Evolutionary conservation across 257 asterid species (phyloP).

Genomic region (Scutellaria baicalensis): DNA sequence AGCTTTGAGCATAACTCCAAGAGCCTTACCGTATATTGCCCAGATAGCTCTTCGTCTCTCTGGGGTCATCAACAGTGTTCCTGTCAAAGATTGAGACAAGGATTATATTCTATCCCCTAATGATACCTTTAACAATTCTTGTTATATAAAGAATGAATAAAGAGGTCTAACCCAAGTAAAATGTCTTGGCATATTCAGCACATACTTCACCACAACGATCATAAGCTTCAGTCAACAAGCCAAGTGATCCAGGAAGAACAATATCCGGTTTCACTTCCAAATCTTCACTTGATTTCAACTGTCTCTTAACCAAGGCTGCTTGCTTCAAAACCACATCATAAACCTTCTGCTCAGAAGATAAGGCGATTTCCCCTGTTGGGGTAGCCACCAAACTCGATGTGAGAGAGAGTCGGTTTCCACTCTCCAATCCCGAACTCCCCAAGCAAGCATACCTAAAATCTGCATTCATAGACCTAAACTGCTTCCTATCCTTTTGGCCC

Average conservation of each 20-base stretch:
- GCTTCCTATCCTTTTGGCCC: slow-evolving; percentile 32
- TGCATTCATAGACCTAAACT: slow-evolving; percentile 24
- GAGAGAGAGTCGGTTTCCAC: slow-evolving; percentile 28
- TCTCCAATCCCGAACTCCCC: slow-evolving; percentile 31
- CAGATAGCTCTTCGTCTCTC: slow-evolving; percentile 93
- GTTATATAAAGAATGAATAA: slow-evolving; percentile 13
- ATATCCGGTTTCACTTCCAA: slow-evolving; percentile 68
- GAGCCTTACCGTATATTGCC: slow-evolving; percentile 93
- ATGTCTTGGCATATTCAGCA: slow-evolving; percentile 98
- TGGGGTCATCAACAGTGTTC: slow-evolving; percentile 91
- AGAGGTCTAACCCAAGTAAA: slow-evolving; percentile 76
- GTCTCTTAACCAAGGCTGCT: slow-evolving; percentile 79
- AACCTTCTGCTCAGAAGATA: slow-evolving; percentile 88
- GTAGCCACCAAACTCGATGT: slow-evolving; percentile 51
- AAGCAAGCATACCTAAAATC: slow-evolving; percentile 33
- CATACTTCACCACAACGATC: slow-evolving; percentile 93
- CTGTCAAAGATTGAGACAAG: slow-evolving; percentile 33
- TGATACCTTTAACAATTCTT: slow-evolving; percentile 10
- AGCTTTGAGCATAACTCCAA: not conserved
- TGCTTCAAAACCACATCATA: slow-evolving; percentile 90
- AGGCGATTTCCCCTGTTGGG: slow-evolving; percentile 62
- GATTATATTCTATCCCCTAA: not conserved
- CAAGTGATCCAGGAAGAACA: slow-evolving; percentile 52
- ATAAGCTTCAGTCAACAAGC: slow-evolving; percentile 81
- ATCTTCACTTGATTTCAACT: slow-evolving; percentile 33